phyloP scores from a whole-genome alignment of 202 grass and related monocot species.

The Carex arenaria region DNA sequence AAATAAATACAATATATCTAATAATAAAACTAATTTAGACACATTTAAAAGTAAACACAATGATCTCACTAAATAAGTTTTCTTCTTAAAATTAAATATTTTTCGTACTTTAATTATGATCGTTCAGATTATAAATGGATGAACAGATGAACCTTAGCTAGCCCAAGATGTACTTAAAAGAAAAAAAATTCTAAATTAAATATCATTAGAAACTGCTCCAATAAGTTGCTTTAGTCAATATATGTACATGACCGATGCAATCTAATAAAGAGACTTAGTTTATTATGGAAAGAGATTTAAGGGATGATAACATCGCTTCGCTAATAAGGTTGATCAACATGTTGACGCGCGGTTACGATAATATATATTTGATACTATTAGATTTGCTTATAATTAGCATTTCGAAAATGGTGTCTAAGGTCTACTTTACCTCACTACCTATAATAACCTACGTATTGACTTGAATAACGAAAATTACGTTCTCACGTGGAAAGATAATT shows the following conservation, averaged over 20 bases:
- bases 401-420: not conserved
- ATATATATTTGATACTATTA: conserved; percentile 1
- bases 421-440: not conserved
- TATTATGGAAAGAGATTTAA: not conserved
- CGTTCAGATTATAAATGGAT: no score
- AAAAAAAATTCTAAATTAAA: not conserved
- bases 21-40: no score
- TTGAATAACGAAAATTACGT: not conserved
- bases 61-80: not conserved
- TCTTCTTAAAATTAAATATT: no score
- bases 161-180: no score
- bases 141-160: no score
- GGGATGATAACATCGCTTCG: not conserved
- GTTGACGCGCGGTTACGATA: not conserved
- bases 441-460: no score
- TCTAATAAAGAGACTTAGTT: not conserved
- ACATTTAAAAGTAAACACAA: not conserved
- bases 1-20: no score
- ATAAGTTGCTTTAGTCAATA: not conserved
- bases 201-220: not conserved
- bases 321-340: not conserved
- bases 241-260: not conserved
- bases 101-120: no score
- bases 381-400: conserved; percentile 17
- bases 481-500: not conserved